These are phyloP conservation scores for Suillus discolor DNA, from an alignment of 768 basidiomycete genomes.

Conservation along the genomic window DNA sequence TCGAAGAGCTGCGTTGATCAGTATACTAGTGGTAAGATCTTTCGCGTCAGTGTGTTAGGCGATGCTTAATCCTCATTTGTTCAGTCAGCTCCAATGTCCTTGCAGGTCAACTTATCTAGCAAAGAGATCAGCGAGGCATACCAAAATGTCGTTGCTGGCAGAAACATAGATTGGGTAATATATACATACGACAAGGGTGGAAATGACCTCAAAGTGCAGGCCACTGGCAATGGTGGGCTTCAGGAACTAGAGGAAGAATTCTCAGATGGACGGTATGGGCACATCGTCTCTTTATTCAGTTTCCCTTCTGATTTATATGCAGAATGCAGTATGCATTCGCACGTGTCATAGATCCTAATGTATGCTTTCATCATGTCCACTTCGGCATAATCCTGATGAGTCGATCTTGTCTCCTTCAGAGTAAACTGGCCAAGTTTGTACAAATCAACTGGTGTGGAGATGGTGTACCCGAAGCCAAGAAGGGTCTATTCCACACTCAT, in stretches of 20 bases:
- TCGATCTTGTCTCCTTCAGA: constrained; percentile 44
- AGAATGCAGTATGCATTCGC: constrained; percentile 96
- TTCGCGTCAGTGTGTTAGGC: neutral
- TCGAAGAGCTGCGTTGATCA: neutral
- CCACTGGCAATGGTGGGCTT: constrained; percentile 83
- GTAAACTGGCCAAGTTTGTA: constrained; percentile 85
- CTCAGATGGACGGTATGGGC: constrained; percentile 81
- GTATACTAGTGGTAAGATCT: neutral
- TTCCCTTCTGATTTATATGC: constrained; percentile 12
- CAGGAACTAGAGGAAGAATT: constrained; percentile 95
- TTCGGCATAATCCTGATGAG: neutral
- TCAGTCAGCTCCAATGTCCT: constrained; percentile 55
- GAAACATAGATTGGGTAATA: constrained; percentile 74
- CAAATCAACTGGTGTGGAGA: constrained; percentile 98
- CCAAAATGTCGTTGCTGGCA: constrained; percentile 68
- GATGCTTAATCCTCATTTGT: neutral
- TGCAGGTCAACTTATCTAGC: constrained; percentile 78
- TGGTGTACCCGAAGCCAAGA: constrained; percentile 90
- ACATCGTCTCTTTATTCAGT: constrained; percentile 4
- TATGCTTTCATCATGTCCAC: constrained; percentile 35
- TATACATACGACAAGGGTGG: constrained; percentile 81
- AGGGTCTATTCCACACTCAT: constrained; percentile 92
- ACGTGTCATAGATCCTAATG: constrained; percentile 83
- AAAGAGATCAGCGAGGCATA: constrained; percentile 74
- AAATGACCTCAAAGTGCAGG: constrained; percentile 88